Evolutionary conservation across 2,329 filamentous ascomycete species (phyloP).

Genomic region (Penicillium brasilianum): DNA sequence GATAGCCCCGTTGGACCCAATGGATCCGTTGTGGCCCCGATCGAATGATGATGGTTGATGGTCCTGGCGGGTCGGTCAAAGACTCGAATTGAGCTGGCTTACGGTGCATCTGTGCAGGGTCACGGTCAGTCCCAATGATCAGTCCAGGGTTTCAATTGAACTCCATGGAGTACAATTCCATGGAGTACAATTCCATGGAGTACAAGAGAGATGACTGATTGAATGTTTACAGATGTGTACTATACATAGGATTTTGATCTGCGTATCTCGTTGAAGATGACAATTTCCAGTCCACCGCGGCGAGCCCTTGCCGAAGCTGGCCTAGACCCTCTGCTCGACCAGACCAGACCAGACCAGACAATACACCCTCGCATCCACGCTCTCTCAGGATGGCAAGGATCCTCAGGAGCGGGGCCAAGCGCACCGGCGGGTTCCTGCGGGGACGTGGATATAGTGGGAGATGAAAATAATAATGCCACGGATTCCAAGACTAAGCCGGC

Average conservation of each 20-base stretch:
- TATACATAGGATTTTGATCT: background rate
- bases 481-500: background rate
- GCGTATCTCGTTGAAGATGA: background rate
- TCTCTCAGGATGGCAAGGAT: conserved; percentile 11
- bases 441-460: background rate
- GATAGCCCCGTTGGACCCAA: background rate
- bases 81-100: background rate
- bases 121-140: background rate
- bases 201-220: background rate
- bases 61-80: background rate
- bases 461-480: background rate
- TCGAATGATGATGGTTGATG: background rate
- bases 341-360: background rate
- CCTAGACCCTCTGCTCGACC: conserved; percentile 3
- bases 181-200: background rate
- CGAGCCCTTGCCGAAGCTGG: background rate
- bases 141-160: background rate
- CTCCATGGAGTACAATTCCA: background rate
- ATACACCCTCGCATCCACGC: conserved; percentile 7
- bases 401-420: conserved; percentile 5
- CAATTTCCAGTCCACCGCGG: background rate
- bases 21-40: background rate
- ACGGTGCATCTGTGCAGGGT: background rate
- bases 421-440: conserved; percentile 1
- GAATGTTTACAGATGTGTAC: background rate